Percentiles rank a stretch among this genome's conserved stretches.
phyloP scores from a whole-genome alignment of 2,329 filamentous ascomycete genomes.

The Alternaria sp. region DNA sequence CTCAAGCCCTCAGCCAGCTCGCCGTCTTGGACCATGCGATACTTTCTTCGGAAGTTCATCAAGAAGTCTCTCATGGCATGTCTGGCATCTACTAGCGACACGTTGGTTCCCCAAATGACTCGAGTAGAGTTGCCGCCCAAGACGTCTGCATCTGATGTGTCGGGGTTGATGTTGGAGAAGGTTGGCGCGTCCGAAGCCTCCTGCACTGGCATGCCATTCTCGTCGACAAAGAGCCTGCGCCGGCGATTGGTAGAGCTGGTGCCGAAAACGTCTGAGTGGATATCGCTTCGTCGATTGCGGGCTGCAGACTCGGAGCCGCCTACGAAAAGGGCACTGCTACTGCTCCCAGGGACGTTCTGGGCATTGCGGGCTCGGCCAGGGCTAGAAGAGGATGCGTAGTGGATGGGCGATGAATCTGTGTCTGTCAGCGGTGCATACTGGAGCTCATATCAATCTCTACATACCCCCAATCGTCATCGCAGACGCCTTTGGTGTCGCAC shows the following conservation, averaged over 20 bases:
- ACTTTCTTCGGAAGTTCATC: conserved; percentile 89
- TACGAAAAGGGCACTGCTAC: conserved; percentile 87
- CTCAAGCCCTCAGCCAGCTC: conserved; percentile 75
- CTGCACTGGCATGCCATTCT: conserved; percentile 65
- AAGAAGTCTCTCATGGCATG: conserved; percentile 90
- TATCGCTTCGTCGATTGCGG: conserved; percentile 78
- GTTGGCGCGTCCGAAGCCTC: conserved; percentile 64
- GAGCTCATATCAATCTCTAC: conserved; percentile 11
- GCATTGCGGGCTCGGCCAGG: conserved; percentile 68
- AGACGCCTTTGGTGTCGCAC: conserved; percentile 74
- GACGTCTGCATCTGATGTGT: conserved; percentile 88
- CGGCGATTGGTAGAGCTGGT: conserved; percentile 55
- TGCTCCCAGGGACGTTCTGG: conserved; percentile 75
- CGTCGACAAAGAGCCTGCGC: conserved; percentile 68
- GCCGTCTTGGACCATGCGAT: conserved; percentile 91
- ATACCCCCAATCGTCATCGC: conserved; percentile 68
- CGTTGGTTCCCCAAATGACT: conserved; percentile 96
- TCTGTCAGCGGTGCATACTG: conserved; percentile 16
- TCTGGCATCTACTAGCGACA: conserved; percentile 90
- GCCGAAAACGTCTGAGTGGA: conserved; percentile 74
- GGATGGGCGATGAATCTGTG: conserved; percentile 88
- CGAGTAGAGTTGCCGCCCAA: conserved; percentile 82
- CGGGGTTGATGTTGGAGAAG: conserved; percentile 74
- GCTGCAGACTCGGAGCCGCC: conserved; percentile 63
- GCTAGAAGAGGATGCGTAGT: conserved; percentile 89